These are phyloP conservation scores for Coccomyxa subellipsoidea DNA, from an alignment of 163 green algal genomes.

Conservation along the genomic window DNA sequence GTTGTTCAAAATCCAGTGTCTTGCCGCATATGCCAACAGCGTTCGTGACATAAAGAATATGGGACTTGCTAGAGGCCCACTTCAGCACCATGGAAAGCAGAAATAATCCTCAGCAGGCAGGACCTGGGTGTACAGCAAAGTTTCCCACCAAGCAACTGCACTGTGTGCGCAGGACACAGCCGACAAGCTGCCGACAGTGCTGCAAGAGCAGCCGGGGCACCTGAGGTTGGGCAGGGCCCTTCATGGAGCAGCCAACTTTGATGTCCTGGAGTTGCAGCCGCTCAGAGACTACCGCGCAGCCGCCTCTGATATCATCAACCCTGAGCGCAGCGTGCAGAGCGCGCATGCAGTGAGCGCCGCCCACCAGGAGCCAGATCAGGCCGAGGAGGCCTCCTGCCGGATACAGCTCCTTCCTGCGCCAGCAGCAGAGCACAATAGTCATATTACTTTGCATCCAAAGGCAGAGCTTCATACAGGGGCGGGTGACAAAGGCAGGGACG, in stretches of 20 bases:
- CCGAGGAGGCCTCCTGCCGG: neutral
- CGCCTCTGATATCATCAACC: neutral
- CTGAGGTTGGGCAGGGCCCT: neutral
- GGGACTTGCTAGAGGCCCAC: too few relatives aligned
- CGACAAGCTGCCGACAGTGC: neutral
- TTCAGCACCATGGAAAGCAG: too few relatives aligned
- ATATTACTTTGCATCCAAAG: neutral
- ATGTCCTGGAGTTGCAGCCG: slow-evolving; percentile 3
- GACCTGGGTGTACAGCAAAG: too few relatives aligned
- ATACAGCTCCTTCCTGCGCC: neutral
- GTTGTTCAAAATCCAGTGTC: too few relatives aligned
- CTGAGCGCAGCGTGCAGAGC: neutral
- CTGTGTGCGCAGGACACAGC: neutral
- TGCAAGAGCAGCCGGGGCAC: neutral
- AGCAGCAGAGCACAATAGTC: neutral
- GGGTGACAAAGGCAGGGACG: neutral
- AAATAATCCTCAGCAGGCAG: too few relatives aligned
- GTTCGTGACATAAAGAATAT: too few relatives aligned
- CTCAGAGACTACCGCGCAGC: neutral
- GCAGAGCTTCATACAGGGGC: neutral
- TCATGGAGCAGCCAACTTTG: neutral
- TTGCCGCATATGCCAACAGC: too few relatives aligned
- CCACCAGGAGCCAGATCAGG: neutral
- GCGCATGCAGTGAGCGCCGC: neutral
- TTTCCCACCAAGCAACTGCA: too few relatives aligned